Conservation (phyloP, 2,329 filamentous ascomycete species). For the Xylaria digitata region DNA sequence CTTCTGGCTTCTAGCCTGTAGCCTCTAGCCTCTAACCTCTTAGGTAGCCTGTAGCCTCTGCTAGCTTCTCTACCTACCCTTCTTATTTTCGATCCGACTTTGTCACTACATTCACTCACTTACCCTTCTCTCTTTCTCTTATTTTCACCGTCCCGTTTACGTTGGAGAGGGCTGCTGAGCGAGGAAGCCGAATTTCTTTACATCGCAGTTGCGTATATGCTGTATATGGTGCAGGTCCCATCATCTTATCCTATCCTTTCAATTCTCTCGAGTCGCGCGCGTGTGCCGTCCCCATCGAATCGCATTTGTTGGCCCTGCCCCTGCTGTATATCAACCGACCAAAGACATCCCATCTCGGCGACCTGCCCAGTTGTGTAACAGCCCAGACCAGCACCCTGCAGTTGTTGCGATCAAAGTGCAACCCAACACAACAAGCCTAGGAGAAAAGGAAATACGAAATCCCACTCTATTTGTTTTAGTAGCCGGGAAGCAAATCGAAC, state of each 20-base stretch:
- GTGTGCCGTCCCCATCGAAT: constrained; percentile 30
- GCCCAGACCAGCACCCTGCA: constrained; percentile 34
- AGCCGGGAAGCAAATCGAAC: constrained; percentile 27
- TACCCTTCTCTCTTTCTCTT: constrained; percentile 10
- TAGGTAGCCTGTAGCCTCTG: constrained; percentile 14
- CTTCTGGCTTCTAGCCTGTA: no score
- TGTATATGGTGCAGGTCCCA: constrained; percentile 29
- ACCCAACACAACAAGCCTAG: constrained; percentile 29
- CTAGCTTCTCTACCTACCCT: constrained; percentile 21
- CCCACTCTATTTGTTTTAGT: constrained; percentile 21
- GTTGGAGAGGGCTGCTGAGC: constrained; percentile 25
- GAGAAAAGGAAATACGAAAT: constrained; percentile 25
- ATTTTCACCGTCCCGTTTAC: neutral
- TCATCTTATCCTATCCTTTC: constrained; percentile 32
- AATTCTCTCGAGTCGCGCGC: constrained; percentile 28
- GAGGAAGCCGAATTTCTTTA: constrained; percentile 25
- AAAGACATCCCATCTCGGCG: constrained; percentile 42
- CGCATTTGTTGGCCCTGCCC: constrained; percentile 38
- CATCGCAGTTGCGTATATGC: constrained; percentile 19
- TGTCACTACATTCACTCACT: neutral
- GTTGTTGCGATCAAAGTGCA: constrained; percentile 32
- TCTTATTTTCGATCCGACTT: constrained; percentile 26
- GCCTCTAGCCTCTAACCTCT: neutral
- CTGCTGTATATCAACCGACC: constrained; percentile 40
- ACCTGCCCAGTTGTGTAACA: constrained; percentile 41